Evolutionary conservation across 345 rosid genomes (phyloP), one percentile per base, ranked within the genome.

Genomic region (Garcia nutans): DNA sequence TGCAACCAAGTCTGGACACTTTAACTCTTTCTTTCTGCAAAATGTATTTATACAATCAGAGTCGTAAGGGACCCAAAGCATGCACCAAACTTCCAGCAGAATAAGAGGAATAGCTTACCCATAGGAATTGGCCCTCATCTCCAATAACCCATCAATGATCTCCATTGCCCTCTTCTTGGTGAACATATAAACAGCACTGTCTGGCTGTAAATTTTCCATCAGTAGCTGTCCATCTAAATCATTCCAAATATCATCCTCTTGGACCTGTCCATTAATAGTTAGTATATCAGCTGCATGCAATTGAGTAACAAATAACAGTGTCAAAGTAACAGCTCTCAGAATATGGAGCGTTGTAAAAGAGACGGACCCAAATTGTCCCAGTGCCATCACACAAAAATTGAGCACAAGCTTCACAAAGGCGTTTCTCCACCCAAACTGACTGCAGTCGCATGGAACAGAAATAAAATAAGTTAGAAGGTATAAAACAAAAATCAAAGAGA

Each of bases 361-460:
- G 42, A 60, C 88, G 74, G 42, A 95, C 99, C 99, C 99, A 95
- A 70, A 82, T 78, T 60, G 60, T 67, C 26, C 93, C 96, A 33
- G 82, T 76, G 74, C 94, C 92, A 59, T 86, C 52, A 72, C 99
- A 95, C 81, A 89, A 77, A 76, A 82, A 73, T 73, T 76, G 83
- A 82, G 94, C 93, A 85, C 90, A 84, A 1, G 82, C 80, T 75
- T 83, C 78, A 81, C 97, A 95, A 8, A 90, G 83, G 77, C 8
- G 82, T 77, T 71, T 80, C 85, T 92, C 90, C 55, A 91, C 77
- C 85, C 79, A 68, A 59, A 85, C 78, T 15, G 91, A 77, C 99
- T 95, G 85, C 82, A 84, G 68, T 70, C 61, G 76, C 75, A 82
- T 75, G 56, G 77, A 24, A 66, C 24, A 75, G 63, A 74, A 71